Evolutionary conservation across 2,329 filamentous ascomycete genomes (phyloP).

Genomic region (Ophiocordyceps camponoti-leonardi): DNA sequence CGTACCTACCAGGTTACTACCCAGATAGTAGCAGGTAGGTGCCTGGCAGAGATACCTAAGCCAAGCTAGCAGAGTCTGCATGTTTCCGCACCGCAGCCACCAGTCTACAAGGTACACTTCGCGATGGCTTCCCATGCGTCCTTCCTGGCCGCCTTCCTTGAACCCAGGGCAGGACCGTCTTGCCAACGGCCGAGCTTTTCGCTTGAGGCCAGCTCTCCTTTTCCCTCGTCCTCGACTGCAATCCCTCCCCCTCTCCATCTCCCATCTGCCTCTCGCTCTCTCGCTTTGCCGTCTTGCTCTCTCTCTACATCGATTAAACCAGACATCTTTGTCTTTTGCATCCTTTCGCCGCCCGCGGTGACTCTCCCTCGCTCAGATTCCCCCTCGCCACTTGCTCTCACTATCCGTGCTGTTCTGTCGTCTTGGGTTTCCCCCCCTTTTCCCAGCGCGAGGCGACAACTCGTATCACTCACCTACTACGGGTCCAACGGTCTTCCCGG

Average conservation of each 20-base stretch:
- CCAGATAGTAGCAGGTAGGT: too few species aligned
- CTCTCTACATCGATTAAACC: not conserved
- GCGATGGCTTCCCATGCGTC: not conserved
- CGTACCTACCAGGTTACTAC: too few species aligned
- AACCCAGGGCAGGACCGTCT: not conserved
- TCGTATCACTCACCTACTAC: not conserved
- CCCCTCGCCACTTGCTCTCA: not conserved
- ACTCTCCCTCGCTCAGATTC: not conserved
- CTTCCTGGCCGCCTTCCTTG: not conserved
- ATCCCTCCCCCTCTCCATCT: not conserved
- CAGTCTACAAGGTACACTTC: not conserved
- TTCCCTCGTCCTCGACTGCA: not conserved
- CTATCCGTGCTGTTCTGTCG: not conserved
- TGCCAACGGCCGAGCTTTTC: not conserved
- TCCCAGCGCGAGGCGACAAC: not conserved
- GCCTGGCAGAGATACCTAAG: too few species aligned
- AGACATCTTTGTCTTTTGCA: conserved; percentile 1
- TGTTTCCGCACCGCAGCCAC: not conserved
- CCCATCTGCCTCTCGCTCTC: not conserved
- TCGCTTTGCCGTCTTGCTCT: not conserved
- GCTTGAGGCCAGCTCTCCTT: not conserved
- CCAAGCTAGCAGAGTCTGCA: not conserved
- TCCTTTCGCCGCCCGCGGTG: not conserved
- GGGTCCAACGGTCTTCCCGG: not conserved
- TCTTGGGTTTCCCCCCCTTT: not conserved